Evolutionary conservation across 257 asterid species (phyloP), one percentile per base, ranked within the genome.

Genomic region (Lavandula angustifolia): DNA sequence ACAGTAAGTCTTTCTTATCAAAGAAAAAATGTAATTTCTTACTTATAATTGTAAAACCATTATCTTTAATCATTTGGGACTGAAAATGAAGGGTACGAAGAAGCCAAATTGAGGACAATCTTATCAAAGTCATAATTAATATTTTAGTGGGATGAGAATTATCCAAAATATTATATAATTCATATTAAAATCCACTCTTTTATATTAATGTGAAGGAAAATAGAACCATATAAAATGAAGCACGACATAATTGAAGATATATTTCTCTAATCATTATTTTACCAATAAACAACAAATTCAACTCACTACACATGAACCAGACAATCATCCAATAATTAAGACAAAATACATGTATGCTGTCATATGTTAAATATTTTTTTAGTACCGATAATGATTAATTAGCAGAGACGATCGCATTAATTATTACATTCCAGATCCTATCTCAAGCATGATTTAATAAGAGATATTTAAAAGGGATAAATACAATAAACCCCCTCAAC

Each of bases 291-390:
- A 10, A 32, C 53, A 67, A 62, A 18, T 74, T 68, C 67, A 67
- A 74, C 71, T 67, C 37, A 48, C 33, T 38, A 22, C 50, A 32
- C 74, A 62, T 74, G 67, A 40, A 12, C 51, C 44, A 29, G 47
- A 63, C 62, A 56, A 55, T 74, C 14, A 69, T 42, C 64, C 40
- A 68, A 47, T 51, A 62, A 68, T 74, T 57, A 68, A 68, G 6
- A 40, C 59, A 44, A 56, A 63, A 68, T 68, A 71, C 71, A 48
- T 68, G 67, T 62, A 68, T 63, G 65, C 42, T 50, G 52, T 33
- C 64, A 33, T 50, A 41, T 41, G 14, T 10, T 31, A 16, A 16
- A 32, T 31, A 40, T n/a, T 14, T 27, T 9, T 47, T 46, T 37
- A 7, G 4, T 38, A 42, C 56, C 33, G 37, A 9, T 38, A 69